Evolutionary conservation across 805 yeast species (phyloP).

Genomic region (Candida michaelii): DNA sequence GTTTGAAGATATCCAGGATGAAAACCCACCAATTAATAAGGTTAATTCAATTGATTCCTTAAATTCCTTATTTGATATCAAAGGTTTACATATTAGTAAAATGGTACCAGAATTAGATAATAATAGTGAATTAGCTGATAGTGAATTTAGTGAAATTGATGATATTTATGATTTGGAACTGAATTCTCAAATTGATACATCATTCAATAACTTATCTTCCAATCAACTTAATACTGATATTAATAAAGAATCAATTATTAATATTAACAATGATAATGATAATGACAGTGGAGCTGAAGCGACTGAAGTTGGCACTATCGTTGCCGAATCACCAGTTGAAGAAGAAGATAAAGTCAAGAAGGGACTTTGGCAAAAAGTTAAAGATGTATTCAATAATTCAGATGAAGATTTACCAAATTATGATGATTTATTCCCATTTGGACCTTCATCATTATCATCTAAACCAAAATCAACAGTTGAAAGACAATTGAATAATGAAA

Average conservation of each 20-base stretch:
- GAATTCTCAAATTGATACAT: slow-evolving; percentile 11
- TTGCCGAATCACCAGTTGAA: slow-evolving; percentile 10
- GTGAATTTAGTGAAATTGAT: slow-evolving; percentile 22
- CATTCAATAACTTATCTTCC: too few species aligned
- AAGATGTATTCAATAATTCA: slow-evolving; percentile 37
- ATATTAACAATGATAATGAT: slow-evolving; percentile 6
- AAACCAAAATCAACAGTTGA: slow-evolving; percentile 38
- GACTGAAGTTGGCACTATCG: slow-evolving; percentile 12
- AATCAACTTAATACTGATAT: neutral
- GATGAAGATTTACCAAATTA: slow-evolving; percentile 58
- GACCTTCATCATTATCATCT: slow-evolving; percentile 24
- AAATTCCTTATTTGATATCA: slow-evolving; percentile 39
- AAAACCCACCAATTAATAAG: slow-evolving; percentile 24
- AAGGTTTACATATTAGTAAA: slow-evolving; percentile 41
- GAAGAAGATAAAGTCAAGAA: slow-evolving; percentile 7
- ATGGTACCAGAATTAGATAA: slow-evolving; percentile 28
- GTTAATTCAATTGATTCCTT: slow-evolving; percentile 39
- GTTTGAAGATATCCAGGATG: slow-evolving; percentile 25
- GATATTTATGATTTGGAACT: slow-evolving; percentile 15
- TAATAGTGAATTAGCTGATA: slow-evolving; percentile 36
- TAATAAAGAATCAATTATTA: slow-evolving; percentile 11
- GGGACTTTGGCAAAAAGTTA: slow-evolving; percentile 45
- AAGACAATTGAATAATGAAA: slow-evolving; percentile 25
- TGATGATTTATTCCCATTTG: slow-evolving; percentile 71
- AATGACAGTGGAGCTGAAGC: slow-evolving; percentile 18